Evolutionary conservation across 768 basidiomycete species (phyloP).

Genomic region (Lactarius tabidus): DNA sequence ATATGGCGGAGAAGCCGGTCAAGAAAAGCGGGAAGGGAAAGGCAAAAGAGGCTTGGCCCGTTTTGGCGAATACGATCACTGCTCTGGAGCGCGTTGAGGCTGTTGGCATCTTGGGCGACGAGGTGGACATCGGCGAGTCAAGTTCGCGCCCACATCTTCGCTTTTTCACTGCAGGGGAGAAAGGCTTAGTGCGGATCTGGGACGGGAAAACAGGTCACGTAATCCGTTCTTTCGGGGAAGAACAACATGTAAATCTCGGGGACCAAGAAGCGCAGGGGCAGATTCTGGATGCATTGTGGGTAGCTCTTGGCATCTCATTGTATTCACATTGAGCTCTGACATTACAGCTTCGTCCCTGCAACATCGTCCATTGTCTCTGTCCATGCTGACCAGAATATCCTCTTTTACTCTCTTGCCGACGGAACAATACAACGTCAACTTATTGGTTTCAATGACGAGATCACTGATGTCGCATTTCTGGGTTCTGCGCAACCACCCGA

Average conservation of each 20-base stretch:
- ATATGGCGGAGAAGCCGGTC: slow-evolving; percentile 44
- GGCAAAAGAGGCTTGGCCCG: slow-evolving; percentile 46
- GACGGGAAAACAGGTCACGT: slow-evolving; percentile 64
- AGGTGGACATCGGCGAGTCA: slow-evolving; percentile 46
- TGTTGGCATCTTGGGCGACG: slow-evolving; percentile 61
- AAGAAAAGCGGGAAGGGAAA: slow-evolving; percentile 46
- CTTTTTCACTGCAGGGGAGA: slow-evolving; percentile 91
- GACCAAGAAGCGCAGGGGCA: slow-evolving; percentile 79
- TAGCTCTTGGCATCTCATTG: slow-evolving; percentile 2
- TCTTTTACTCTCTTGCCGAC: slow-evolving; percentile 78
- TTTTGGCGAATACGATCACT: slow-evolving; percentile 73
- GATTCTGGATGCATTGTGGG: slow-evolving; percentile 79
- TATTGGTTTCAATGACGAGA: slow-evolving; percentile 97
- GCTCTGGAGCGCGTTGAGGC: slow-evolving; percentile 84
- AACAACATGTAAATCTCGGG: slow-evolving; percentile 43
- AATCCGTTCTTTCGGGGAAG: slow-evolving; percentile 54
- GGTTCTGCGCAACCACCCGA: slow-evolving; percentile 43
- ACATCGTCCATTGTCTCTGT: slow-evolving; percentile 69
- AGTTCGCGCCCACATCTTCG: slow-evolving; percentile 42
- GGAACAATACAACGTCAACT: slow-evolving; percentile 69
- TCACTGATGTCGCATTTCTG: slow-evolving; percentile 85
- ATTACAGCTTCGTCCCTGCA: slow-evolving; percentile 60
- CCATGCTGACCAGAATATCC: slow-evolving; percentile 96
- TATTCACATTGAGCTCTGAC: slow-evolving; percentile 10
- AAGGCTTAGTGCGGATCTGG: slow-evolving; percentile 84